Conservation (phyloP, 306 rosid genomes). For the Medicago truncatula region DNA sequence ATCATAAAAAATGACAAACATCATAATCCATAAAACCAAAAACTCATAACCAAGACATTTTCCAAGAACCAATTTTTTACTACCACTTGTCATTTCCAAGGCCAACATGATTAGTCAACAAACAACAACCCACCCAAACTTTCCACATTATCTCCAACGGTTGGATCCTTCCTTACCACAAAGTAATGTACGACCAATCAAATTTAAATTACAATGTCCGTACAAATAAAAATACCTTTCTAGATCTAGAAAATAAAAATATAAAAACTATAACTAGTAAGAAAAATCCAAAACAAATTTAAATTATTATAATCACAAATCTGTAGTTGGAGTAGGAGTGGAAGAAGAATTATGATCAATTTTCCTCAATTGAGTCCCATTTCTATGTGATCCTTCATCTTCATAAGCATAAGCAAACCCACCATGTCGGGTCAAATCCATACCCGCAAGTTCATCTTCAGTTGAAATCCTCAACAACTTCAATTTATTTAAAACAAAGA, state of each 20-base stretch:
- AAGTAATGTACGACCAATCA: slow-evolving; percentile 7
- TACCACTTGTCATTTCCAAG: not conserved
- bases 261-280: not conserved
- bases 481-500: slow-evolving; percentile 62
- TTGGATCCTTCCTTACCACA: not conserved
- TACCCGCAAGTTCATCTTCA: slow-evolving; percentile 87
- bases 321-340: slow-evolving; percentile 39
- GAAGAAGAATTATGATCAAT: slow-evolving; percentile 47
- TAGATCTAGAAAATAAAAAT: not conserved
- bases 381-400: slow-evolving; percentile 37
- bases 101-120: not conserved
- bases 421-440: slow-evolving; percentile 97
- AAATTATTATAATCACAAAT: slow-evolving; percentile 6
- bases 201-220: slow-evolving; percentile 4
- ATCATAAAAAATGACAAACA: not conserved
- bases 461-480: slow-evolving; percentile 69
- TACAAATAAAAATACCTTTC: not conserved
- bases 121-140: slow-evolving; percentile 6
- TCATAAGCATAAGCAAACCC: slow-evolving; percentile 84
- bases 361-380: slow-evolving; percentile 51
- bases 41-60: not conserved
- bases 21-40: not conserved
- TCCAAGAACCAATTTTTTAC: slow-evolving; percentile 2
- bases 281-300: not conserved
- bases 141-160: not conserved